phyloP scores from a whole-genome alignment of 2,329 filamentous ascomycete genomes.

The Exophiala sideris region DNA sequence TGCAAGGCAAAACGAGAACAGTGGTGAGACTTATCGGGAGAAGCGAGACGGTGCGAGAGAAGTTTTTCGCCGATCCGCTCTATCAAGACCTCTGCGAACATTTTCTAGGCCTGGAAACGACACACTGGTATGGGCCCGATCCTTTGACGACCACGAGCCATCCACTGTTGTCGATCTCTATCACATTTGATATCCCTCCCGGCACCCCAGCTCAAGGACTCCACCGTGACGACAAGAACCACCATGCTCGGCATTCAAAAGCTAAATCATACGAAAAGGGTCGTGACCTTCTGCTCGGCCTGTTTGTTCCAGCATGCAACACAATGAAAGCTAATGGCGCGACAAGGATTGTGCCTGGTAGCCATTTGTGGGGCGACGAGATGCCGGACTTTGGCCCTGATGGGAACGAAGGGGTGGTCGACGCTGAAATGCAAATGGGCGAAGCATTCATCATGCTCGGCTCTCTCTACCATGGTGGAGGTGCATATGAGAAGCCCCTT shows the following conservation, averaged over 20 bases:
- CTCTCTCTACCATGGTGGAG: slow-evolving; percentile 39
- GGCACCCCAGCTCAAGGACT: slow-evolving; percentile 34
- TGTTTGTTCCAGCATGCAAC: slow-evolving; percentile 39
- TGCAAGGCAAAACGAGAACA: slow-evolving; percentile 36
- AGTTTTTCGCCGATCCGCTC: slow-evolving; percentile 36
- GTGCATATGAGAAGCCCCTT: slow-evolving; percentile 31
- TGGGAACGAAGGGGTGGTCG: slow-evolving; percentile 29
- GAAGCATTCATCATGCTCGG: slow-evolving; percentile 41
- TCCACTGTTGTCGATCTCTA: slow-evolving; percentile 38
- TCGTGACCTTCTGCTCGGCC: slow-evolving; percentile 36
- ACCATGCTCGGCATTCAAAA: slow-evolving; percentile 35
- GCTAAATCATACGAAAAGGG: slow-evolving; percentile 28
- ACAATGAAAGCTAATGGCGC: slow-evolving; percentile 37
- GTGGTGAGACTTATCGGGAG: slow-evolving; percentile 36
- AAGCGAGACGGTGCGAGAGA: slow-evolving; percentile 37
- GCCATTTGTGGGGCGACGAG: slow-evolving; percentile 40
- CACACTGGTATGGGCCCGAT: slow-evolving; percentile 34
- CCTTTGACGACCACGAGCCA: slow-evolving; percentile 34
- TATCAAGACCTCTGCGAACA: slow-evolving; percentile 35
- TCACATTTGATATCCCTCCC: slow-evolving; percentile 37
- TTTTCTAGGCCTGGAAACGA: slow-evolving; percentile 37
- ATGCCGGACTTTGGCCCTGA: slow-evolving; percentile 36
- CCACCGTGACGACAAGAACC: slow-evolving; percentile 41
- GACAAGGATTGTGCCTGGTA: slow-evolving; percentile 38
- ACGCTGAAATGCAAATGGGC: slow-evolving; percentile 36